Base-by-base conservation (phyloP, 305 asterid genomes). In the Solanum chacoense region DNA sequence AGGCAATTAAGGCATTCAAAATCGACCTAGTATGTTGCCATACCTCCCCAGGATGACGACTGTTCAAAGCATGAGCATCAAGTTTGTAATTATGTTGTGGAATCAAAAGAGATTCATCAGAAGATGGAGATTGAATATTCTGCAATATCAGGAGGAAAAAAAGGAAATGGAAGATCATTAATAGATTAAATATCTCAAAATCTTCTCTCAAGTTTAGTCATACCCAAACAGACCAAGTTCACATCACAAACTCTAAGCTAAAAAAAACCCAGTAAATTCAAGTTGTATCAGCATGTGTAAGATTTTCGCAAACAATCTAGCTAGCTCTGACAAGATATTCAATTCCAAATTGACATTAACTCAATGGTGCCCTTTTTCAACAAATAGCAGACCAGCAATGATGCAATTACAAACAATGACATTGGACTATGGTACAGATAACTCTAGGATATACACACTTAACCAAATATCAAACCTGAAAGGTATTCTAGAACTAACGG, bases 21-120 rank as follows among this genome's bases (percentile, higher is more conserved):
- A 91, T 74, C 67, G 90, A 87, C 72, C 80, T 87, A 88, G 93
- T 90, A 76, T 88, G 90, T 42, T 85, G 88, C 81, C 77, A 73
- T 95, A 97, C 99, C 98, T 96, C 98, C 94, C 99, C 99, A 81
- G 99, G 99, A 35, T 93, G 98, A 87, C 98, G 99, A 89, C 94
- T 91, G 93, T 95, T 96, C 87, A 97, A 88, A 34, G 99, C 96
- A 92, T 95, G 94, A 85, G 91, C 98, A 93, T 97, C 99, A 75
- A 97, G 98, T 94, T 94, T 96, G 95, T 96, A 97, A 90, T 94
- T 97, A 92, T 96, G 99, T 88, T 97, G 99, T 84, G 99, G 98
- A 92, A 96, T 95, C 91, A 97, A 85, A 83, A 92, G 96, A 76
- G 99, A 93, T 35, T 98, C 97, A 89, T 95, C 99, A 72, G 98